Base-by-base conservation (phyloP, 164 flowering plant species). In the Kingdonia uniflora region DNA sequence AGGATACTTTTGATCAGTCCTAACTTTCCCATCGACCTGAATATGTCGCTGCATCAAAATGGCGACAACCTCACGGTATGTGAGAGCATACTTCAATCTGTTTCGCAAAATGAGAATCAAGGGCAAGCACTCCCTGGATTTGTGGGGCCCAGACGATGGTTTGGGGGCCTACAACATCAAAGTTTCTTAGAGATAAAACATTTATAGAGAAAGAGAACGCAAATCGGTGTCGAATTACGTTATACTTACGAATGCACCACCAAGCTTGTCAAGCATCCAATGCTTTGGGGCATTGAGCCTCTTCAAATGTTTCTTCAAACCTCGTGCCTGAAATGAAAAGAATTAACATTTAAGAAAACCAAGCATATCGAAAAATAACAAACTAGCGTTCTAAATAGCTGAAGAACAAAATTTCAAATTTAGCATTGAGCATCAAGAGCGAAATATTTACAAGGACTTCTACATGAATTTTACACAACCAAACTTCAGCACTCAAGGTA, bases 281-380 rank as follows among this genome's bases (percentile, higher is more conserved):
- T n/a, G n/a, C n/a, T n/a, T n/a, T n/a, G n/a, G n/a, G n/a, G n/a
- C 85, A 80, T 80, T 80, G 71, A 80, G 82, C 82, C 85, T 73
- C 77, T 79, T 79, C 74, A 79, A 70, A 57, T 79, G 84, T 47
- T 79, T 79, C 79, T 79, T 80, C 76, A 80, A 68, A 14, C 85
- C 85, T 58, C 82, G 61, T 2, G 85, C 80, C 85, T 80, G 59
- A n/a, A n/a, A n/a, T 13, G 14, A 17, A 41, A 41, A 41, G 2
- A 5, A 41, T 5, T 5, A 41, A 41, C 43, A 41, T n/a, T n/a
- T n/a, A n/a, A n/a, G n/a, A n/a, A n/a, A n/a, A n/a, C n/a, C n/a
- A n/a, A n/a, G n/a, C n/a, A n/a, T n/a, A n/a, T n/a, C n/a, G n/a
- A n/a, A n/a, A n/a, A n/a, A n/a, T n/a, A n/a, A n/a, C n/a, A n/a